A percentile compares a stretch with the other conserved stretches of the same genome.
Evolutionary conservation across 202 grass and related monocot genomes (phyloP).

Genomic region (Panicum virgatum): DNA sequence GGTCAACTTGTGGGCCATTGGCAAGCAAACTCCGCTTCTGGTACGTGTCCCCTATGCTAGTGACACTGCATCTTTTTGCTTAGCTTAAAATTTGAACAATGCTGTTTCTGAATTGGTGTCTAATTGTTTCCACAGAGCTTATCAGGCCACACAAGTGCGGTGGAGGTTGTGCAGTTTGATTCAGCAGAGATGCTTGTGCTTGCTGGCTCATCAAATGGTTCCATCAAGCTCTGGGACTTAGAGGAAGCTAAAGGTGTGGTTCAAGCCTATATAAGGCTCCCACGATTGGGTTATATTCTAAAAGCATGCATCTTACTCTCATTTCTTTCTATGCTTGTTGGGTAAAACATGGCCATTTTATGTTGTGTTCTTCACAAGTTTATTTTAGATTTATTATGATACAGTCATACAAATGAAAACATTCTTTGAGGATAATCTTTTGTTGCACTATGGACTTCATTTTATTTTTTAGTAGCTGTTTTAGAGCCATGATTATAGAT

Average conservation of each 20-base stretch:
- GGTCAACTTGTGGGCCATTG: conserved; percentile 88
- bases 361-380: background rate
- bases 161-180: conserved; percentile 90
- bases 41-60: conserved; percentile 39
- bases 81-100: conserved; percentile 8
- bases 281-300: background rate
- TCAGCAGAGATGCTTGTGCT: conserved; percentile 88
- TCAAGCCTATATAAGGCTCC: conserved; percentile 1
- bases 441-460: background rate
- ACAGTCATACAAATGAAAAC: background rate
- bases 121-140: conserved; percentile 61
- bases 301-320: background rate
- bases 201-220: conserved; percentile 86
- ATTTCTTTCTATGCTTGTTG: background rate
- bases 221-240: conserved; percentile 96
- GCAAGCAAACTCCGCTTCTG: conserved; percentile 73
- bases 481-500: background rate
- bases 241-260: conserved; percentile 94
- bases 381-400: conserved; percentile 15
- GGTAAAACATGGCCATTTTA: background rate
- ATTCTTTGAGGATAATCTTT: background rate
- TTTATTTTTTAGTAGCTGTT: background rate
- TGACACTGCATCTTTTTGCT: conserved; percentile 10
- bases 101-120: conserved; percentile 8
- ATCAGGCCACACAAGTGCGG: conserved; percentile 76